Conservation (phyloP, 192 early-diverging fungal species). For the Rhizophagus prolifer region DNA sequence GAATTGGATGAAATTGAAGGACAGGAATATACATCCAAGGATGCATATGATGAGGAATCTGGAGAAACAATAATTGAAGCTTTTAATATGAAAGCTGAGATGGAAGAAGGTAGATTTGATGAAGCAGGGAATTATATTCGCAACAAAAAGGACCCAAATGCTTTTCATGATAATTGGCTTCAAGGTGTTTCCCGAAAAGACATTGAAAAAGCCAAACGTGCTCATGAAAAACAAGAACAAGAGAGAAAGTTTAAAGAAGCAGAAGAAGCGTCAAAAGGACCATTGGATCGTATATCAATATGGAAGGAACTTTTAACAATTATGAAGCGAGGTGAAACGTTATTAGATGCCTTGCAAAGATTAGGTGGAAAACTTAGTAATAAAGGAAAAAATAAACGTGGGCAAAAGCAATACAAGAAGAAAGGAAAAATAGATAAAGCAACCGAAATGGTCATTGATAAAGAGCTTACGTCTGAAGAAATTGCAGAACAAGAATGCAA, state of each 20-base stretch:
- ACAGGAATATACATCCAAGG: conserved; percentile 50
- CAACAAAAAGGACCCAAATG: conserved; percentile 64
- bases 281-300: conserved; percentile 58
- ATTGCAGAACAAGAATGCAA: conserved; percentile 46
- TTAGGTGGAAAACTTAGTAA: conserved; percentile 48
- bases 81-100: conserved; percentile 75
- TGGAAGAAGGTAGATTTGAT: conserved; percentile 71
- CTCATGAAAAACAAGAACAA: conserved; percentile 47
- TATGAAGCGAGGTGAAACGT: conserved; percentile 58
- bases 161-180: conserved; percentile 75
- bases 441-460: conserved; percentile 33
- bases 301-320: conserved; percentile 56
- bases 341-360: conserved; percentile 58
- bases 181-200: conserved; percentile 57
- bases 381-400: conserved; percentile 47
- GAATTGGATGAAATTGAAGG: conserved; percentile 49
- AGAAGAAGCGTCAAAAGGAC: conserved; percentile 35
- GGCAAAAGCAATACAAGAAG: conserved; percentile 26
- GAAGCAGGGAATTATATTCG: conserved; percentile 70
- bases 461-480: conserved; percentile 25
- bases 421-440: conserved; percentile 43
- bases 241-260: conserved; percentile 48
- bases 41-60: conserved; percentile 47
- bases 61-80: conserved; percentile 66
- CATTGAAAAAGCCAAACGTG: conserved; percentile 54